Evolutionary conservation across 495 filamentous ascomycete genomes (phyloP).

Genomic region (Penicillium desertorum): DNA sequence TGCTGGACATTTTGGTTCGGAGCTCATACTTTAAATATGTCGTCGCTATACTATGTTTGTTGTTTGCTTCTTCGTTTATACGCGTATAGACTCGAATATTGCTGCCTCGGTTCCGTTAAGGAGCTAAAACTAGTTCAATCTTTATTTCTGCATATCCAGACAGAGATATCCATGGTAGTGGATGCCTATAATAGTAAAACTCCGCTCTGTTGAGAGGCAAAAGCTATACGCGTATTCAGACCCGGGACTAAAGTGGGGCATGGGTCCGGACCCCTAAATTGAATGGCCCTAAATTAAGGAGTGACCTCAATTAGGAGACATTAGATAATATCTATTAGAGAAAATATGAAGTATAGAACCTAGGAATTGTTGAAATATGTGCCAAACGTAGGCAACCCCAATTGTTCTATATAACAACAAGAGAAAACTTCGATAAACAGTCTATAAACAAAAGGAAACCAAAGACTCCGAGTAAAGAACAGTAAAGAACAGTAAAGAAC

Average conservation of each 20-base stretch:
- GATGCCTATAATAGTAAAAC: neutral
- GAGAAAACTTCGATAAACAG: neutral
- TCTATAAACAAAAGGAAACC: neutral
- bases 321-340: neutral
- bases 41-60: neutral
- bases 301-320: neutral
- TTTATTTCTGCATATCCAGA: neutral
- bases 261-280: neutral
- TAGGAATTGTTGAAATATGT: neutral
- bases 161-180: neutral
- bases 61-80: neutral
- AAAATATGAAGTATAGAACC: neutral
- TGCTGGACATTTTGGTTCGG: neutral
- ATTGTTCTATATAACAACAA: neutral
- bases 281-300: neutral
- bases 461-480: neutral
- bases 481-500: neutral
- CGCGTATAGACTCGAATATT: neutral
- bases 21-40: neutral
- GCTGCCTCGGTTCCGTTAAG: neutral
- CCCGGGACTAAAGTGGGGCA: neutral
- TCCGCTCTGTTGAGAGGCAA: neutral
- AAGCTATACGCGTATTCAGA: slow-evolving; percentile 1
- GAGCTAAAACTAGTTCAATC: neutral
- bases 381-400: neutral